Evolutionary conservation across 2,329 filamentous ascomycete species (phyloP).

Genomic region (Pseudogymnoascus sp.): DNA sequence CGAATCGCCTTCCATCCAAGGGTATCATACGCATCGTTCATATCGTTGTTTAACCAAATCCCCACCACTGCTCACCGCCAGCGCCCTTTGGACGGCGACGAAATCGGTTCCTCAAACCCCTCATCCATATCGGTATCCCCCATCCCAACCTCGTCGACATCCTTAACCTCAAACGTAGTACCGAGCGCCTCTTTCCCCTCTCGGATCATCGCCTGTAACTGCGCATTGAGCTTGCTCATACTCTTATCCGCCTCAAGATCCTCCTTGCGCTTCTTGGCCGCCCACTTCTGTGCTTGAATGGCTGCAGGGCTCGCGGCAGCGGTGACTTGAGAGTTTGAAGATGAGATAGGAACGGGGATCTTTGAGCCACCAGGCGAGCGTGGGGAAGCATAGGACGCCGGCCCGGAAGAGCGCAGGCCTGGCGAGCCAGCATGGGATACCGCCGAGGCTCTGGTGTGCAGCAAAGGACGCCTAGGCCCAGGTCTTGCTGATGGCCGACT

Average conservation of each 20-base stretch:
- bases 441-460: constrained; percentile 30
- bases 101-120: neutral
- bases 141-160: constrained; percentile 4
- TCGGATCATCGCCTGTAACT: constrained; percentile 76
- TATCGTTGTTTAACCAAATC: neutral
- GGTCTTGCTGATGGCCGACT: constrained; percentile 25
- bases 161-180: constrained; percentile 57
- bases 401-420: constrained; percentile 31
- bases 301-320: constrained; percentile 29
- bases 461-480: constrained; percentile 26
- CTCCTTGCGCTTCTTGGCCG: constrained; percentile 61
- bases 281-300: constrained; percentile 63
- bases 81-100: neutral
- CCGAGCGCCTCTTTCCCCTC: constrained; percentile 83
- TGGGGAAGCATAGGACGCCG: constrained; percentile 46
- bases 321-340: neutral
- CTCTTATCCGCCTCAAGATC: constrained; percentile 72
- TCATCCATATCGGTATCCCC: constrained; percentile 5
- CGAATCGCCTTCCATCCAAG: neutral
- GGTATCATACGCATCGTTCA: constrained; percentile 5
- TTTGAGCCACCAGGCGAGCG: constrained; percentile 30
- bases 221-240: constrained; percentile 69
- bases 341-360: constrained; percentile 6
- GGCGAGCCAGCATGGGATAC: constrained; percentile 42
- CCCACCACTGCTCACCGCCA: neutral